Evolutionary conservation across 2,329 filamentous ascomycete genomes (phyloP), one percentile per base, ranked within the genome.

Genomic region (Diaporthe sp.): DNA sequence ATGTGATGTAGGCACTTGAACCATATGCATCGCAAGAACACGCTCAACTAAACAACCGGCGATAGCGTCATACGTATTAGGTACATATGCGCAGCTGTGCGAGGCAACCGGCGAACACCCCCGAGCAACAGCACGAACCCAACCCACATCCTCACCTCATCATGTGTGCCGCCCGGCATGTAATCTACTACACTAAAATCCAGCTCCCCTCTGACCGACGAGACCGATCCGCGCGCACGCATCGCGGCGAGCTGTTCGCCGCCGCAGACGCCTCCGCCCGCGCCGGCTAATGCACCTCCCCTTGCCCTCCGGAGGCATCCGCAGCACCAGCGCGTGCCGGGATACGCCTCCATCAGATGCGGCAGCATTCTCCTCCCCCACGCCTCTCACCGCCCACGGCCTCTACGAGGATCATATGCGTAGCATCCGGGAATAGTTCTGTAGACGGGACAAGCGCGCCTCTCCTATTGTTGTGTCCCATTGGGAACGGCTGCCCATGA

Each of bases 371-470:
- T 19, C 49, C 34, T 34, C 46, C 25, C n/a, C 15, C 19, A 49
- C 28, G 61, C 42, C 25, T 39, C 28, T 53, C 65, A 55, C 65
- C 65, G 65, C 65, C 65, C 65, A 70, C n/a, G 34, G 31, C 1
- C 31, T 6, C 31, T 31, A 31, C 31, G 31, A 31, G 31, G 31
- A 31, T 31, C 31, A 31, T 31, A 31, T 51, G 25, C n/a, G 60
- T 44, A 42, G 42, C 60, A 65, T 25, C 19, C 28, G 19, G 44
- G 44, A 19, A 34, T 31, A 34, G 8, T n/a, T 34, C 31, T 34
- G 19, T 13, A 51, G 42, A 67, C 46, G 65, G 22, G 65, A 70
- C 46, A 70, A 70, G 65, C 65, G 65, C 65, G 65, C 34, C 53
- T 55, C 22, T 25, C 2, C 19, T 51, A 9, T 49, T 22, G 1